Evolutionary conservation across 2,329 filamentous ascomycete genomes (phyloP), one percentile per base, ranked within the genome.

Genomic region (Botrytis fabae): DNA sequence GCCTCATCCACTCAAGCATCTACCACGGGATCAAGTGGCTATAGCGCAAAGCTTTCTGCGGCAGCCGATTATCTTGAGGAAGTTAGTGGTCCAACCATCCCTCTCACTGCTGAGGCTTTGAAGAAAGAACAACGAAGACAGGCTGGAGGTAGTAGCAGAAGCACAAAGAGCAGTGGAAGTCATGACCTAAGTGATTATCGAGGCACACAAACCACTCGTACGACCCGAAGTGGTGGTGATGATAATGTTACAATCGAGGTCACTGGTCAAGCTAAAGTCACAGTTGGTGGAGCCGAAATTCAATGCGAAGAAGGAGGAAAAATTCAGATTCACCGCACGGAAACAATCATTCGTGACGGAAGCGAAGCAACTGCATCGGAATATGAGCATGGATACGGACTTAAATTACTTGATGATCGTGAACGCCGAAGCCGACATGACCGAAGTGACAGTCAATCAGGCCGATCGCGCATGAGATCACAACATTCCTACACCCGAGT

Each of bases 161-260:
- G 89, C 86, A 57, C 90, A 85, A 70, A 85, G 85, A 75, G 90
- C 86, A 83, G 89, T 85, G 75, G 85, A 35, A 91, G 89, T 79
- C 88, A 85, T 61, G 89, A 91, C 77, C 89, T 91, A 73, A 91
- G 89, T 80, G 89, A 90, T 72, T 90, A 86, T 80, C 86, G 85
- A 76, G 86, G 87, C 75, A 90, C 88, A 71, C 87, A 87, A 42
- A 89, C 89, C 0, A 91, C 89, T 20, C 85, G 87, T 59, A 88
- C 89, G 16, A 91, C 89, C 6, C 73, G 80, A 70, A 80, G 78
- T 71, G 76, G 78, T 16, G 86, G 85, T 75, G 66, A 72, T 18
- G 84, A 85, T 69, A 88, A 90, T 74, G 83, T 90, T 73, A 91
- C 88, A 25, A 90, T 91, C 80, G 88, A 88, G 76, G 84, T 91